Base-by-base conservation (phyloP, 2,329 filamentous ascomycete genomes). In the Fusarium sp. region DNA sequence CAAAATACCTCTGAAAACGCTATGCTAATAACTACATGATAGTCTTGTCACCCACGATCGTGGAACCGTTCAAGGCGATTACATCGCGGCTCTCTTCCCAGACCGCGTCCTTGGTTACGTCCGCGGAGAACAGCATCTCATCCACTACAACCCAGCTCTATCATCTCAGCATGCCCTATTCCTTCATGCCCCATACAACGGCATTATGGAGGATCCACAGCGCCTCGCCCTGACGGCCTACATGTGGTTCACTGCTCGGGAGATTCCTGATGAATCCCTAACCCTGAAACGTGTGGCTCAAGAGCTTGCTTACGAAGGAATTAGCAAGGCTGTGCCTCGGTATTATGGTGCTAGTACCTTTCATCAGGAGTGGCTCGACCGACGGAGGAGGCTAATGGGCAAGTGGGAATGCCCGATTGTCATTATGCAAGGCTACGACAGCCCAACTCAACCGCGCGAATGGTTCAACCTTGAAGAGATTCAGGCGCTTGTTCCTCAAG, bases 341-440 rank as follows among this genome's bases (percentile, higher is more conserved):
- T 62, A 66, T 22, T 56, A 46, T 17, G 36, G 57, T 6, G 56
- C 64, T 9, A 46, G 35, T 38, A 66, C 64, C 9, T 66, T 66
- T 53, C 64, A 46, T n/a, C 46, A 61, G 14, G 64, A 58, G 31
- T 62, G 64, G 64, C 12, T 66, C 49, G 58, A 62, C 27, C 58
- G 58, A 6, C 36, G 49, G 1, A 36, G 31, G 38, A 44, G 58
- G 16, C 49, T 66, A 5, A 62, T 66, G 46, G 20, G 12, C 6
- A 17, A 24, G 10, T 62, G 58, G 64, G 1, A 27, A 33, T 66
- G 17, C 22, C 64, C 64, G 17, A 57, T 62, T 33, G 36, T 62
- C 5, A 66, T 56, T 8, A 24, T 57, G 20, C 64, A 66, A 10
- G 49, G 58, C 1, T 33, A 62, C 17, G 58, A 66, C 12, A 66